phyloP scores from a whole-genome alignment of 2,329 filamentous ascomycete genomes.

The Leptographium radiaticola region DNA sequence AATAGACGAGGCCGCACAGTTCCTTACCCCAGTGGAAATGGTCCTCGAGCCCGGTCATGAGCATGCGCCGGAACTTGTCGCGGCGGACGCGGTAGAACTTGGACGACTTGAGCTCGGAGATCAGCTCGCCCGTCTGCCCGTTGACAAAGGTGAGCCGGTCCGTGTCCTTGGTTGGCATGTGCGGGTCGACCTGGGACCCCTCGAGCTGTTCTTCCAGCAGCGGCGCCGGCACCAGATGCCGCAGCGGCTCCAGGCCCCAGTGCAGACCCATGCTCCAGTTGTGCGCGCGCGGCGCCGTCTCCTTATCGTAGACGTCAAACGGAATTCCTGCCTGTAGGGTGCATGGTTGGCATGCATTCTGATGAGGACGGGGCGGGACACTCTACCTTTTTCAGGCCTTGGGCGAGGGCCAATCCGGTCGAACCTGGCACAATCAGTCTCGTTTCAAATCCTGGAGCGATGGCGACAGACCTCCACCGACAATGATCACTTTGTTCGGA shows the following conservation, averaged over 20 bases:
- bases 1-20: background rate
- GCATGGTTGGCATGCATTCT: background rate
- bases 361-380: background rate
- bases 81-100: background rate
- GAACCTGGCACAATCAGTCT: background rate
- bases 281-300: background rate
- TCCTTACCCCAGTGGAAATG: background rate
- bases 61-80: background rate
- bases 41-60: background rate
- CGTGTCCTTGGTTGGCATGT: background rate
- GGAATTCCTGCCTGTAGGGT: background rate
- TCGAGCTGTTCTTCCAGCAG: background rate
- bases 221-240: background rate
- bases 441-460: background rate
- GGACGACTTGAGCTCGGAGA: background rate
- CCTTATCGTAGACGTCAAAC: background rate
- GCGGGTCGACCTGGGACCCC: background rate
- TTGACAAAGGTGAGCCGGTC: background rate
- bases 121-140: background rate
- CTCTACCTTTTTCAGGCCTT: background rate
- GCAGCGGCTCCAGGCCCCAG: background rate
- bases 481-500: background rate
- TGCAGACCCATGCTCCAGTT: background rate
- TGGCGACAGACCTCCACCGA: background rate
- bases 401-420: background rate